Conservation (phyloP, 2,329 filamentous ascomycete genomes). For the Apiospora phragmitis region DNA sequence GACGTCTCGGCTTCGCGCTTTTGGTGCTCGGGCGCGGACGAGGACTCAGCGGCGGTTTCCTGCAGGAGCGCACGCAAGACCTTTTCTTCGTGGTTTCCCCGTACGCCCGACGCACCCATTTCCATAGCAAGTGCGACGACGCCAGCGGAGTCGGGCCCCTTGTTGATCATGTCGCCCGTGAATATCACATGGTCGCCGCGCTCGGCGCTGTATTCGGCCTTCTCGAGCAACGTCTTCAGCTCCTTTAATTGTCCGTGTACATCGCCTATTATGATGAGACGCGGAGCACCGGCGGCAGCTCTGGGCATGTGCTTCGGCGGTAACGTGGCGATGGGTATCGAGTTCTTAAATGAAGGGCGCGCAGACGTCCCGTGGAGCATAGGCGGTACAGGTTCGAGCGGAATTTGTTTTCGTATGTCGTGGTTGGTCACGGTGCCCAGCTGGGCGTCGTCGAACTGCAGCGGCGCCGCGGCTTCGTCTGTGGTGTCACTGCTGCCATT, state of each 20-base stretch:
- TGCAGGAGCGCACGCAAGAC: constrained; percentile 66
- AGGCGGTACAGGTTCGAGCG: background rate
- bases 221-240: constrained; percentile 64
- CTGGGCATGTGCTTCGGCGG: constrained; percentile 28
- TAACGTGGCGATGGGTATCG: constrained; percentile 30
- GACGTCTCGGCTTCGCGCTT: constrained; percentile 25
- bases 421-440: background rate
- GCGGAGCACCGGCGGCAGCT: constrained; percentile 40
- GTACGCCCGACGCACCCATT: constrained; percentile 75
- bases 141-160: constrained; percentile 79
- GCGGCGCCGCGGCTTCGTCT: background rate
- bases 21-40: constrained; percentile 20
- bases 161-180: constrained; percentile 78
- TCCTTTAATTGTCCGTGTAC: constrained; percentile 84
- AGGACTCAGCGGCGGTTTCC: constrained; percentile 23
- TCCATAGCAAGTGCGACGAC: constrained; percentile 75
- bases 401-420: constrained; percentile 6
- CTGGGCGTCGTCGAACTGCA: background rate
- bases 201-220: constrained; percentile 59
- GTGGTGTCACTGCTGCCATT: background rate
- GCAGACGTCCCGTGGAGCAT: constrained; percentile 15
- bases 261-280: constrained; percentile 84
- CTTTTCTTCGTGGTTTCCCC: constrained; percentile 91
- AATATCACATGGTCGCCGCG: constrained; percentile 73
- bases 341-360: constrained; percentile 30